phyloP scores from a whole-genome alignment of 2,329 filamentous ascomycete genomes.

The Neopestalotiopsis sp. region DNA sequence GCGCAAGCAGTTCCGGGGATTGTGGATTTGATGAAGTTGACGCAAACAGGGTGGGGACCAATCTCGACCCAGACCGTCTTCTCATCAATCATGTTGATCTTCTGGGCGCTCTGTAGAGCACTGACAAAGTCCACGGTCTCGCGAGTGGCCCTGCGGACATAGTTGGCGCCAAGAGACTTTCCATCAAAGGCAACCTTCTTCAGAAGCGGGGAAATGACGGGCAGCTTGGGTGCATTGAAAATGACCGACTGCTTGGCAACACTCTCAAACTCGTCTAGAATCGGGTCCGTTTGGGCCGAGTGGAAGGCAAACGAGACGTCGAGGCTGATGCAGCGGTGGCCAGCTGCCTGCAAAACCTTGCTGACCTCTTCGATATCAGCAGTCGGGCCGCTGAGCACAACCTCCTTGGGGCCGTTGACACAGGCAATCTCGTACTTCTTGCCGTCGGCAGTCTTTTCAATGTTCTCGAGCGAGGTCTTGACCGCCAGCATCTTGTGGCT shows the following conservation, averaged over 20 bases:
- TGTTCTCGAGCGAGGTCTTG: slow-evolving; percentile 44
- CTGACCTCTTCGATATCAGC: slow-evolving; percentile 56
- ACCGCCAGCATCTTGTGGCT: slow-evolving; percentile 68
- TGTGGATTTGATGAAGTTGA: slow-evolving; percentile 21
- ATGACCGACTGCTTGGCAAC: slow-evolving; percentile 41
- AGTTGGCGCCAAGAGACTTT: slow-evolving; percentile 58
- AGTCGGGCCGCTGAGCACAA: slow-evolving; percentile 60
- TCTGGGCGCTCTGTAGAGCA: neutral
- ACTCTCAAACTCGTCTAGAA: slow-evolving; percentile 62
- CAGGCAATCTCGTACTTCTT: slow-evolving; percentile 55
- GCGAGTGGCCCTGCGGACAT: slow-evolving; percentile 65
- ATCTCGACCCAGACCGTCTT: slow-evolving; percentile 69
- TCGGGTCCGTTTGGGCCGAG: slow-evolving; percentile 57
- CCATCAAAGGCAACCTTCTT: slow-evolving; percentile 26
- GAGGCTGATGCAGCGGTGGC: slow-evolving; percentile 50
- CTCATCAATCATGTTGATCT: slow-evolving; percentile 48
- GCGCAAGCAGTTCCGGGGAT: slow-evolving; percentile 34
- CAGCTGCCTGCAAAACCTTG: slow-evolving; percentile 34
- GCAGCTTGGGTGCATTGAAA: slow-evolving; percentile 54
- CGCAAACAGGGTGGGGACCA: slow-evolving; percentile 69
- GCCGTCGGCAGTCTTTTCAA: slow-evolving; percentile 31
- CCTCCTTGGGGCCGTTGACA: slow-evolving; percentile 67
- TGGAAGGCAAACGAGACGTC: slow-evolving; percentile 60
- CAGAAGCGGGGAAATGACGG: slow-evolving; percentile 38
- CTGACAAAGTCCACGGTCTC: slow-evolving; percentile 63